Evolutionary conservation across 805 yeast genomes (phyloP).

Genomic region (Maudiozyma turicensis): DNA sequence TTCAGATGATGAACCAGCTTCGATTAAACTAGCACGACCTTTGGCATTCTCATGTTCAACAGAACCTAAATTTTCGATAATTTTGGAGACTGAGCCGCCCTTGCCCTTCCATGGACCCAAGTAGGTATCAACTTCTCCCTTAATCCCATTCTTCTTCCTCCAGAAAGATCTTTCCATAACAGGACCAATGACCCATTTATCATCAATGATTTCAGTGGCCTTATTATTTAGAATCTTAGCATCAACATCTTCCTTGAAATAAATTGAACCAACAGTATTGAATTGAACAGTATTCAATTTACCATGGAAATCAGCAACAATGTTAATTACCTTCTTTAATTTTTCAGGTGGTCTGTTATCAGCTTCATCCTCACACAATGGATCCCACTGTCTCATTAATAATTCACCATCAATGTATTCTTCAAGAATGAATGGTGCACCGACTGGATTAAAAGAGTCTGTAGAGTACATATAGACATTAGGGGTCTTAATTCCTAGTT

Average conservation of each 20-base stretch:
- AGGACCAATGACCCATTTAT: slow-evolving; percentile 88
- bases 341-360: slow-evolving; percentile 40
- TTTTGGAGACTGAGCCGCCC: slow-evolving; percentile 42
- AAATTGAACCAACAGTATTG: slow-evolving; percentile 84
- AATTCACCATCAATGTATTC: slow-evolving; percentile 73
- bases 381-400: slow-evolving; percentile 87
- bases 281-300: slow-evolving; percentile 36
- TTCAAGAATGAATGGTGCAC: slow-evolving; percentile 70
- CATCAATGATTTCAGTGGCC: slow-evolving; percentile 5
- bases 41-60: slow-evolving; percentile 56
- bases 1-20: slow-evolving; percentile 7
- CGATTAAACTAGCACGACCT: slow-evolving; percentile 36
- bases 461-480: slow-evolving; percentile 59
- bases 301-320: slow-evolving; percentile 59
- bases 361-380: slow-evolving; percentile 50
- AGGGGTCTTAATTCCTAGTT: slow-evolving; percentile 63
- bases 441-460: slow-evolving; percentile 49
- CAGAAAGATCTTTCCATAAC: slow-evolving; percentile 70
- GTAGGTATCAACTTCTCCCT: slow-evolving; percentile 32
- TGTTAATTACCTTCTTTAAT: slow-evolving; percentile 54
- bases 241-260: slow-evolving; percentile 35
- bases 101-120: slow-evolving; percentile 70
- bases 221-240: not conserved
- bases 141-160: slow-evolving; percentile 40
- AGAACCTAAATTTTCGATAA: slow-evolving; percentile 53